Conservation (phyloP, 2,329 filamentous ascomycete species). For the Esteya vermicola region DNA sequence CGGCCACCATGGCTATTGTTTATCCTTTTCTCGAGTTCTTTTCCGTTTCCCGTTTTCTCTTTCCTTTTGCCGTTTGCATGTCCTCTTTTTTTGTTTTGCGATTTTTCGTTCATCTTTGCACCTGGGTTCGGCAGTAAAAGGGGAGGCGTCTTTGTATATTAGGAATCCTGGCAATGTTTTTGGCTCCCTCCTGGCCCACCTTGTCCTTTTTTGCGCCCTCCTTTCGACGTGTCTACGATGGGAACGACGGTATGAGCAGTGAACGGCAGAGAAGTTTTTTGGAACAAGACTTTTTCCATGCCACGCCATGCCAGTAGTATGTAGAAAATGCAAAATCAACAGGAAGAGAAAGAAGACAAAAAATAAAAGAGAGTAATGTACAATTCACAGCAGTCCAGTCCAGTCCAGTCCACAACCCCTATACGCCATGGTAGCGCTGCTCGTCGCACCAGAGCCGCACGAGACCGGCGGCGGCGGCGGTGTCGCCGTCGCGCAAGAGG, state of each 20-base stretch:
- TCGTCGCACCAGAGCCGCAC: conserved; percentile 55
- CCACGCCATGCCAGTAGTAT: no score
- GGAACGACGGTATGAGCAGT: no score
- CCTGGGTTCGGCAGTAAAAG: conserved; percentile 5
- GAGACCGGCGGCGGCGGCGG: conserved; percentile 51
- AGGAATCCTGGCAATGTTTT: background rate
- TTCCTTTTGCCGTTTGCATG: background rate
- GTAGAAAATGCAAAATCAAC: no score
- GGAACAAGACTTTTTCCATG: no score
- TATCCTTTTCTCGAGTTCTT: no score
- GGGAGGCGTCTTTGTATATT: conserved; percentile 9
- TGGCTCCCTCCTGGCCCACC: background rate
- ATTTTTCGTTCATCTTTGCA: background rate
- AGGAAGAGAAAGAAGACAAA: no score
- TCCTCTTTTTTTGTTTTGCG: background rate
- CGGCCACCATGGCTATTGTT: no score
- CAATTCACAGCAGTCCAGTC: no score
- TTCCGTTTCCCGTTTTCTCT: no score
- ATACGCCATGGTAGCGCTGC: conserved; percentile 31
- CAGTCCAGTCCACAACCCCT: background rate
- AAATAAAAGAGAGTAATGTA: no score
- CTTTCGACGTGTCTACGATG: no score
- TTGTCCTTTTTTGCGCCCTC: background rate
- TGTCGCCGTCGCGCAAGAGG: conserved; percentile 53
- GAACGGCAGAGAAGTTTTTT: no score